phyloP scores from a whole-genome alignment of 805 yeast genomes.

The Sugiyamaella qingdaonensis region DNA sequence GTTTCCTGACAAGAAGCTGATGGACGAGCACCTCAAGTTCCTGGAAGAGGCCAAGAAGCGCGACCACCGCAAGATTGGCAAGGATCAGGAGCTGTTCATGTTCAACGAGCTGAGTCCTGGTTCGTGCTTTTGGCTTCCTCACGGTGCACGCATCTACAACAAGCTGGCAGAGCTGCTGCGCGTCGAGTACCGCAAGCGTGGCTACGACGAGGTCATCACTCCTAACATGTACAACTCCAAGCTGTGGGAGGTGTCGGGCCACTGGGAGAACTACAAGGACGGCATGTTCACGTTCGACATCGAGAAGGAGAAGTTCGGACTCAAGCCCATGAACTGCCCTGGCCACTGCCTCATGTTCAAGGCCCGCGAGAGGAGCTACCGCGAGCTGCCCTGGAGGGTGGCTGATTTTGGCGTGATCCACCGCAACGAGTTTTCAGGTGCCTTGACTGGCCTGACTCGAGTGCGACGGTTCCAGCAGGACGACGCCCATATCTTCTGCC shows the following conservation, averaged over 20 bases:
- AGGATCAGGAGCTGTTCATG: conserved; percentile 90
- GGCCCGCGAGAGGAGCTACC: conserved; percentile 88
- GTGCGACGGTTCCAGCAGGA: conserved; percentile 99
- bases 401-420: conserved; percentile 97
- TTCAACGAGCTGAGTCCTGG: conserved; percentile 98
- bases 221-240: conserved; percentile 98
- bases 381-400: conserved; percentile 98
- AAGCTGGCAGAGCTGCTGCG: conserved; percentile 75
- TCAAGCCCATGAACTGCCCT: conserved; percentile 92
- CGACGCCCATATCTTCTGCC: conserved; percentile 97
- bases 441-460: conserved; percentile 90
- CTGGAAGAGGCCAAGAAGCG: conserved; percentile 93
- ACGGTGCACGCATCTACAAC: conserved; percentile 96
- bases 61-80: conserved; percentile 90
- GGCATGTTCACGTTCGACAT: conserved; percentile 96
- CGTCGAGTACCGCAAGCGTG: conserved; percentile 84
- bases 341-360: conserved; percentile 91
- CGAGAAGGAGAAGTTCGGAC: conserved; percentile 91
- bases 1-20: conserved; percentile 94
- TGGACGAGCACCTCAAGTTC: conserved; percentile 93
- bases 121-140: conserved; percentile 97
- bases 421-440: conserved; percentile 95
- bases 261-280: conserved; percentile 96
- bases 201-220: conserved; percentile 96
- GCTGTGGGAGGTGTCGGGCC: conserved; percentile 98